Evolutionary conservation across 1,284 basidiomycete species (phyloP).

Genomic region (Ustilago loliicola): DNA sequence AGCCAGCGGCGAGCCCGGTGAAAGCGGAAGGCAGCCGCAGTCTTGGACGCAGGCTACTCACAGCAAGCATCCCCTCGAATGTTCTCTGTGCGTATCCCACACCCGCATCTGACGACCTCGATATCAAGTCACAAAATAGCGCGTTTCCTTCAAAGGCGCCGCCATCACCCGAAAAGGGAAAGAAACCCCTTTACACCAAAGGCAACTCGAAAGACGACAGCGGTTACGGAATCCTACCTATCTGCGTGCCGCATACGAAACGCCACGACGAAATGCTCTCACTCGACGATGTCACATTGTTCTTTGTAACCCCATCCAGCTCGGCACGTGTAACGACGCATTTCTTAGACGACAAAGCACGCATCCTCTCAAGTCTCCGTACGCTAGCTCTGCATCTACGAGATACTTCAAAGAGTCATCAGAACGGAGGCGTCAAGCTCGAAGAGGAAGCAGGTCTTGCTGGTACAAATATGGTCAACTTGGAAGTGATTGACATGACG

Average conservation of each 20-base stretch:
- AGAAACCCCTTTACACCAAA: slow-evolving; percentile 41
- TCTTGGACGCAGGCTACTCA: not conserved
- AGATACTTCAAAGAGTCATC: not conserved
- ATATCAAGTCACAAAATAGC: not conserved
- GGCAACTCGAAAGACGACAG: slow-evolving; percentile 43
- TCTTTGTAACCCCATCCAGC: slow-evolving; percentile 60
- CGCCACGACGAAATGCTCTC: not conserved
- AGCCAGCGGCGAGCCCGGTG: not conserved
- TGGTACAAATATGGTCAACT: slow-evolving; percentile 9
- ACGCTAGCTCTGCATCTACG: slow-evolving; percentile 23
- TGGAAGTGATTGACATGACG: slow-evolving; percentile 23
- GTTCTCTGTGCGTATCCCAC: slow-evolving; percentile 16
- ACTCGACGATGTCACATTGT: slow-evolving; percentile 40
- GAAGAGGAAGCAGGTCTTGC: not conserved
- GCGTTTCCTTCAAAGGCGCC: slow-evolving; percentile 2
- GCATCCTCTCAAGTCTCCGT: slow-evolving; percentile 45
- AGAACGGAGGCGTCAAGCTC: not conserved
- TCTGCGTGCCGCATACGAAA: slow-evolving; percentile 31
- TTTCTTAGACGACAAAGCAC: slow-evolving; percentile 58
- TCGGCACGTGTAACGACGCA: slow-evolving; percentile 66
- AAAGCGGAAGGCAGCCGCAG: not conserved
- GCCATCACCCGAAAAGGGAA: slow-evolving; percentile 8
- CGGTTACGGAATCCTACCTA: slow-evolving; percentile 44
- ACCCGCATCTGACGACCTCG: not conserved
- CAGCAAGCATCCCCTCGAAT: not conserved